Conservation (phyloP, 805 yeast genomes). For the Saturnispora dispora region DNA sequence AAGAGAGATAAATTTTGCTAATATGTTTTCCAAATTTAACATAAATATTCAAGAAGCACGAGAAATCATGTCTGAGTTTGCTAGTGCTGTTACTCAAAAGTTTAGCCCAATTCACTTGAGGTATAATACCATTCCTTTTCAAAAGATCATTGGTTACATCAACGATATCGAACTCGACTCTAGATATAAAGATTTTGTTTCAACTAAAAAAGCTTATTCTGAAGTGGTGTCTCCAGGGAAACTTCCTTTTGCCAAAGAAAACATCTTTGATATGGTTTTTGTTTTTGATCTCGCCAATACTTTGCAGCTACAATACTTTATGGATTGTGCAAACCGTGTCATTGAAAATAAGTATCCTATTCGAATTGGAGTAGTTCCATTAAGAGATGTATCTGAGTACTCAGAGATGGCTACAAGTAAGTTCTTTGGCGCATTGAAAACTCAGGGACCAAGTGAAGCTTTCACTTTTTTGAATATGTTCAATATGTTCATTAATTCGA, state of each 20-base stretch:
- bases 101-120: conserved; percentile 15
- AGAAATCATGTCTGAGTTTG: conserved; percentile 33
- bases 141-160: conserved; percentile 49
- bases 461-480: conserved; percentile 19
- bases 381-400: conserved; percentile 26
- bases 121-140: conserved; percentile 16
- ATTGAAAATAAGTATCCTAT: conserved; percentile 59
- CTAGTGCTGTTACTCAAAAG: conserved; percentile 16
- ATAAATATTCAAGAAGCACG: conserved; percentile 27
- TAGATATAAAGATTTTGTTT: conserved; percentile 39
- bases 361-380: conserved; percentile 76
- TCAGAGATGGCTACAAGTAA: conserved; percentile 19
- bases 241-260: conserved; percentile 62
- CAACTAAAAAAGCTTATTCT: conserved; percentile 40
- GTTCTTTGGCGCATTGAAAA: conserved; percentile 16
- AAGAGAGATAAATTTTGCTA: conserved; percentile 24
- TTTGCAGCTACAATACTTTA: conserved; percentile 40
- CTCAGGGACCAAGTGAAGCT: conserved; percentile 17
- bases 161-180: conserved; percentile 67
- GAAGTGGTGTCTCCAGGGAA: conserved; percentile 41
- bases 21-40: conserved; percentile 25
- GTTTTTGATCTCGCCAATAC: conserved; percentile 51
- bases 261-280: conserved; percentile 66
- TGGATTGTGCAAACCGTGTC: conserved; percentile 40
- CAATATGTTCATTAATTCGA: conserved; percentile 10